These are phyloP conservation scores for Hortaea werneckii DNA, from an alignment of 2,329 filamentous ascomycete species.

Conservation along the genomic window DNA sequence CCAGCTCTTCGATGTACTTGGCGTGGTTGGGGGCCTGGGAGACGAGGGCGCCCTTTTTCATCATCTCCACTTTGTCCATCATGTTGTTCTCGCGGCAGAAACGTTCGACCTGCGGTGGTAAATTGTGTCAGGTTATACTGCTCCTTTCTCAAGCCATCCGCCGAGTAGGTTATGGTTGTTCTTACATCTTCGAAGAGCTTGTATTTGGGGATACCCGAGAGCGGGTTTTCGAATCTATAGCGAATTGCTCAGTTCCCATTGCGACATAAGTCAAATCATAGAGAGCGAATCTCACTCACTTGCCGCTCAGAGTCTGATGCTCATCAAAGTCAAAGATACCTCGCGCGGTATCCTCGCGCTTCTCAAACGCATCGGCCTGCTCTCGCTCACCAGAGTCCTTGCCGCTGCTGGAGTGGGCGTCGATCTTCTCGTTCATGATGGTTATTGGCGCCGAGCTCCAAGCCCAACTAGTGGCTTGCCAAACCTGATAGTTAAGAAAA, in stretches of 20 bases:
- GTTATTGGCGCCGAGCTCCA: no score
- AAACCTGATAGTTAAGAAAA: no score
- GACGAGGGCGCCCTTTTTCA: slow-evolving; percentile 42
- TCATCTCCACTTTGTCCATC: slow-evolving; percentile 34
- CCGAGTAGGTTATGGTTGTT: no score
- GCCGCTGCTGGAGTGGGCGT: background rate
- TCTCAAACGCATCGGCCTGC: background rate
- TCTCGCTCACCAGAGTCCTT: background rate
- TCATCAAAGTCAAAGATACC: background rate
- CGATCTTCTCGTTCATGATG: background rate
- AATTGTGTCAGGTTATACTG: no score
- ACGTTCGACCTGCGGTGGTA: no score
- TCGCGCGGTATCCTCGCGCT: background rate
- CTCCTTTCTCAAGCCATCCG: no score
- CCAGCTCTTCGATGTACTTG: slow-evolving; percentile 38
- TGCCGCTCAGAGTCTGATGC: background rate
- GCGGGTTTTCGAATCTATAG: slow-evolving; percentile 41
- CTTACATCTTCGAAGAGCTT: slow-evolving; percentile 43
- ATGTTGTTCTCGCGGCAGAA: slow-evolving; percentile 5
- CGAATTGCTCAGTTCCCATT: background rate
- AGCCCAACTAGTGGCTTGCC: no score
- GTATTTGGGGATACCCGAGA: slow-evolving; percentile 41
- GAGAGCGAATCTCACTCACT: background rate
- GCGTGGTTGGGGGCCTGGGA: slow-evolving; percentile 42
- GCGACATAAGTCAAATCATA: background rate